Evolutionary conservation across 768 basidiomycete species (phyloP).

Genomic region (Termitomyces sp.): DNA sequence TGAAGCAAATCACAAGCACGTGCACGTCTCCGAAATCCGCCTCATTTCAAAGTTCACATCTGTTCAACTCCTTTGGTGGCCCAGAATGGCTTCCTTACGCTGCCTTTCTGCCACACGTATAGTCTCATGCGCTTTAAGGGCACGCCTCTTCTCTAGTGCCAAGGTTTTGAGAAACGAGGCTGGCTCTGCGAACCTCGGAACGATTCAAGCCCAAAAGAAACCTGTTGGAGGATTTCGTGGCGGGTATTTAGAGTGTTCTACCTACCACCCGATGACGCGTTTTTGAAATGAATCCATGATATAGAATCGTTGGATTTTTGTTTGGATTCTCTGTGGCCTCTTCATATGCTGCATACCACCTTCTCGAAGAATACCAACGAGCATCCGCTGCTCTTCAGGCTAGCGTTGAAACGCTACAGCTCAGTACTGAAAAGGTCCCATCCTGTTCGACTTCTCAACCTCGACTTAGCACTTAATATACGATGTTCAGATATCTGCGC

Average conservation of each 20-base stretch:
- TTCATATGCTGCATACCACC: constrained; percentile 79
- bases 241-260: constrained; percentile 36
- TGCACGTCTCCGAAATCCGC: constrained; percentile 7
- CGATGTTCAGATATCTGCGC: constrained; percentile 65
- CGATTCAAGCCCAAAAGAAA: constrained; percentile 57
- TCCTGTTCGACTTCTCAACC: not conserved
- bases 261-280: not conserved
- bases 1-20: constrained; percentile 8
- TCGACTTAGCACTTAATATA: not conserved
- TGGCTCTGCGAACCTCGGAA: constrained; percentile 45
- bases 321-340: constrained; percentile 91
- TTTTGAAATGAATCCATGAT: constrained; percentile 7
- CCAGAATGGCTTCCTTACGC: constrained; percentile 32
- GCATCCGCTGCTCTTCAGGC: constrained; percentile 86
- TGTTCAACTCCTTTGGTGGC: not conserved
- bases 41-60: not conserved
- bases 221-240: constrained; percentile 74
- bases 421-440: constrained; percentile 75
- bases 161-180: constrained; percentile 39
- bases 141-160: constrained; percentile 44
- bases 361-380: constrained; percentile 86
- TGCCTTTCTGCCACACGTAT: constrained; percentile 19
- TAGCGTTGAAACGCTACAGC: constrained; percentile 83
- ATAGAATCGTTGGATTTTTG: constrained; percentile 78
- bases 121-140: constrained; percentile 7